Evolutionary conservation across 768 basidiomycete genomes (phyloP).

Genomic region (Auricularia sp.): DNA sequence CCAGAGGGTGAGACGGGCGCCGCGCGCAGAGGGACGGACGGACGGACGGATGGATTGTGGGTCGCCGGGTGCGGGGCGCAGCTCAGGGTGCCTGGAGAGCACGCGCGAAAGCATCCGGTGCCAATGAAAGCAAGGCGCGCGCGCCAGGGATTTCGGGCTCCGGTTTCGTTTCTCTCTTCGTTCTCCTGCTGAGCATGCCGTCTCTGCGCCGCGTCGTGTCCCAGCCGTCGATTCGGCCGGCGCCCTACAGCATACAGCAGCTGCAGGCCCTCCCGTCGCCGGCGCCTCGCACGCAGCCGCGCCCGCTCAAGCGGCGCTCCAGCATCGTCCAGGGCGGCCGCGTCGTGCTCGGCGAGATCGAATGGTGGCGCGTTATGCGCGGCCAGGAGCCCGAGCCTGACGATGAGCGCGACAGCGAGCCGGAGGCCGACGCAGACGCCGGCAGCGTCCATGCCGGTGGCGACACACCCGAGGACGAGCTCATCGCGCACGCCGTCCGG

Average conservation of each 20-base stretch:
- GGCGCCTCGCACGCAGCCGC: slow-evolving; percentile 30
- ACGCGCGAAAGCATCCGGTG: neutral
- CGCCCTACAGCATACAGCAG: slow-evolving; percentile 47
- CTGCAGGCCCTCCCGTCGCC: slow-evolving; percentile 13
- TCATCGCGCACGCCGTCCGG: neutral
- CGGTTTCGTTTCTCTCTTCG: neutral
- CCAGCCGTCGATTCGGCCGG: slow-evolving; percentile 54
- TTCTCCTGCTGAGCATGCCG: slow-evolving; percentile 33
- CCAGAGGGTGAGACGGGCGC: neutral
- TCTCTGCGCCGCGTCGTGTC: slow-evolving; percentile 74
- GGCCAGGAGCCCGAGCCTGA: slow-evolving; percentile 34
- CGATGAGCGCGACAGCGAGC: neutral
- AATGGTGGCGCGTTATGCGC: slow-evolving; percentile 76
- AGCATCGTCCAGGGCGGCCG: slow-evolving; percentile 32
- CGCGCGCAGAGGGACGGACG: neutral
- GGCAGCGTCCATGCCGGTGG: neutral
- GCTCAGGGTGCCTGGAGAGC: neutral
- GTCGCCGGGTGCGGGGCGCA: neutral
- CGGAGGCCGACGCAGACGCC: neutral
- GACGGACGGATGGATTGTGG: neutral
- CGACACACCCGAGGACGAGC: slow-evolving; percentile 3
- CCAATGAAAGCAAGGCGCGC: neutral
- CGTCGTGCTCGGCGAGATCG: slow-evolving; percentile 75
- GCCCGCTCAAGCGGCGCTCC: slow-evolving; percentile 39
- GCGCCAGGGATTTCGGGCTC: too few relatives aligned